Evolutionary conservation across 2,329 filamentous ascomycete species (phyloP), one percentile per base, ranked within the genome.

Genomic region (Penicillium frequentans): DNA sequence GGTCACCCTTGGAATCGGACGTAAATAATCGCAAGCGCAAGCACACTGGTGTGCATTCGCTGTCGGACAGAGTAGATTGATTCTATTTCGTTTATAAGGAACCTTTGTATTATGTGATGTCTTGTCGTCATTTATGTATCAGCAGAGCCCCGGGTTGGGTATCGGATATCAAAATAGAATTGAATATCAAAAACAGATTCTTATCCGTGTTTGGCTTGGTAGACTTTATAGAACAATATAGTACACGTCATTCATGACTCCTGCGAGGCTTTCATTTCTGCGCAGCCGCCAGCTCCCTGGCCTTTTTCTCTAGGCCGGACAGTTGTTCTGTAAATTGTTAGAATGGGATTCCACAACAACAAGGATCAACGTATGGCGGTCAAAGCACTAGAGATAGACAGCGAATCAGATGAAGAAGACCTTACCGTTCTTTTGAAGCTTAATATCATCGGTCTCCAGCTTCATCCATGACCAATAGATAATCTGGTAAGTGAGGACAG

Each of bases 391-490:
- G 2, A 2, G 8, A 8, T 8, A 8, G 26, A 26, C 26, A 26
- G 26, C 7, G 5, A 8, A 26, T 2, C 26, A 26, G 26, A 26
- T 7, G 26, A 2, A 37, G 5, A 3, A 29, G 8, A 13, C 5
- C 46, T 49, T 35, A 77, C 75, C 64, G 55, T 76, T 75, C 65
- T 76, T 80, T 26, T 72, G 60, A 19, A 73, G 65, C 60, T 75
- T 79, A 7, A 69, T 67, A 58, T 79, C 77, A 55, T 79, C 76
- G 52, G 74, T 77, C 65, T 81, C 78, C 13, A 81, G 64, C 57
- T 77, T 79, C 64, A 77, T 54, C 79, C 79, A 81, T 29, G 68
- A 65, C 75, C 76, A 79, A 60, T 81, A 79, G 21, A 78, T 68
- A 43, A 79, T 69, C 60, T 81, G 79, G 62, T 80, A 81, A 16